Evolutionary conservation across 805 yeast species (phyloP).

Genomic region (Suhomyces emberorum): DNA sequence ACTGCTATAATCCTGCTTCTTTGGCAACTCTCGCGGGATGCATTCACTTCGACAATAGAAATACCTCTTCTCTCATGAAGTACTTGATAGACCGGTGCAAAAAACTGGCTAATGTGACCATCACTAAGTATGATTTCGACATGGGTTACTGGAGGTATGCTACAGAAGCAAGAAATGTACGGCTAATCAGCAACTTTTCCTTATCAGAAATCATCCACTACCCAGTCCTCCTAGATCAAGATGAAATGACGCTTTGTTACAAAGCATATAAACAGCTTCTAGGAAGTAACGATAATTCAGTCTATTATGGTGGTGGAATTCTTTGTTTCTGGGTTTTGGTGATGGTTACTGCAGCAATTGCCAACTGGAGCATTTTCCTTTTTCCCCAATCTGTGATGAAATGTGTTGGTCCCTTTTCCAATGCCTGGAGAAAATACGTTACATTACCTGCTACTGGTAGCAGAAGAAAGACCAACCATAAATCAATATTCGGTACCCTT

Average conservation of each 20-base stretch:
- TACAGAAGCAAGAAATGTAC: slow-evolving; percentile 12
- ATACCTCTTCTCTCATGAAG: slow-evolving; percentile 7
- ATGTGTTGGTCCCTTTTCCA: slow-evolving; percentile 24
- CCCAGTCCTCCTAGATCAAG: slow-evolving; percentile 25
- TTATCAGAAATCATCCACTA: slow-evolving; percentile 10
- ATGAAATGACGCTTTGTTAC: slow-evolving; percentile 9
- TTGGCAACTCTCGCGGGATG: slow-evolving; percentile 33
- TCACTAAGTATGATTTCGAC: slow-evolving; percentile 15
- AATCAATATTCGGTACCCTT: slow-evolving; percentile 14
- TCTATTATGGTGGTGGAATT: slow-evolving; percentile 23
- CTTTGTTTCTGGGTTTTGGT: slow-evolving; percentile 20
- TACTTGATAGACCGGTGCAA: slow-evolving; percentile 18
- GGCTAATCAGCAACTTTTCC: slow-evolving; percentile 23
- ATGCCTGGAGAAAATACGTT: slow-evolving; percentile 12
- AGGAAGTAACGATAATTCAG: slow-evolving; percentile 21
- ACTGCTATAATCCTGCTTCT: slow-evolving; percentile 23
- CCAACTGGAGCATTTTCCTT: slow-evolving; percentile 11
- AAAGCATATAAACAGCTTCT: slow-evolving; percentile 15
- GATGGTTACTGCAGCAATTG: slow-evolving; percentile 7
- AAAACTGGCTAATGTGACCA: slow-evolving; percentile 15
- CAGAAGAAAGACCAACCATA: slow-evolving; percentile 19
- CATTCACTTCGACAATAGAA: slow-evolving; percentile 9
- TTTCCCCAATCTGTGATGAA: slow-evolving; percentile 32
- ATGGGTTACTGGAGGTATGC: slow-evolving; percentile 14
- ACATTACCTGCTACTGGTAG: slow-evolving; percentile 22